Conservation (phyloP, 2,329 filamentous ascomycete genomes). For the Colletotrichum tabaci region DNA sequence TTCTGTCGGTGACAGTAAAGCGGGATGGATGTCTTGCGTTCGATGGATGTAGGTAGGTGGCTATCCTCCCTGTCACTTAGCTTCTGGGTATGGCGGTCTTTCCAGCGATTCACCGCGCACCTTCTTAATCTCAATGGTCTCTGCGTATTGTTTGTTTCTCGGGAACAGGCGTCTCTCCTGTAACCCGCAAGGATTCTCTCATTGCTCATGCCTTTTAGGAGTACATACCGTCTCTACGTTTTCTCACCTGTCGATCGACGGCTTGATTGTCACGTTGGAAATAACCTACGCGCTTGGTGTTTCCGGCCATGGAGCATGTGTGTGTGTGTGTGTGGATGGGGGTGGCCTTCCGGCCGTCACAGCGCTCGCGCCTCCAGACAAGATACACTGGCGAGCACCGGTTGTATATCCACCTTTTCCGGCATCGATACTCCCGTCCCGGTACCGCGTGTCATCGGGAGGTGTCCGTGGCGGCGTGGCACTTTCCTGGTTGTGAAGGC, state of each 20-base stretch:
- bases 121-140: conserved; percentile 6
- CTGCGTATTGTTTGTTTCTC: background rate
- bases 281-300: background rate
- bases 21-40: background rate
- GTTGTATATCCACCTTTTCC: background rate
- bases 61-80: background rate
- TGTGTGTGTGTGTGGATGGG: background rate
- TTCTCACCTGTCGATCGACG: background rate
- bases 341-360: background rate
- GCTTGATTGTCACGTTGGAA: background rate
- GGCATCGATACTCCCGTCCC: background rate
- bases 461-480: background rate
- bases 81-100: background rate
- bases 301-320: background rate
- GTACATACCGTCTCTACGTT: background rate
- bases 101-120: background rate
- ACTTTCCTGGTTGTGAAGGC: too few relatives aligned
- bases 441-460: background rate
- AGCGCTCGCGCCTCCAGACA: background rate
- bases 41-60: background rate
- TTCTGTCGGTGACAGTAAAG: background rate
- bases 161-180: background rate
- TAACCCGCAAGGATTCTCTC: background rate
- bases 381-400: background rate
- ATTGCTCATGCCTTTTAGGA: background rate